Evolutionary conservation across 352 stramenopile species (phyloP), one percentile per base, ranked within the genome.

Genomic region (Phytophthora crassamura): DNA sequence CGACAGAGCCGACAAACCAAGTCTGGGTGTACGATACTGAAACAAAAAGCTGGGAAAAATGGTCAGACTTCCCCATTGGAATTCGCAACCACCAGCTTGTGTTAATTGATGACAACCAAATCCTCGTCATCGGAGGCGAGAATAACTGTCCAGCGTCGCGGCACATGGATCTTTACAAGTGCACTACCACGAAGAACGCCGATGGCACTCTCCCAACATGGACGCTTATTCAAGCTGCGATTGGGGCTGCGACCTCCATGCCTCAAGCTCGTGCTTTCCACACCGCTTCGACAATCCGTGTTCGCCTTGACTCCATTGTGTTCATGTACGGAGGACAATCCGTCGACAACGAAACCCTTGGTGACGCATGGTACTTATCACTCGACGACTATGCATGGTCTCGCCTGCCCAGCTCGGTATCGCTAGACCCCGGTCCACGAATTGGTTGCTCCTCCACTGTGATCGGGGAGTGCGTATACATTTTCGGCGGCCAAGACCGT

Each of bases 141-240:
- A 88, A 74, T 35, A 82, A 80, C 41, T 82, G 74, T 38, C 67
- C 82, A 9, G 78, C 86, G 1, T 96, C 88, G 7, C 74, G 88
- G 2, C 88, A 96, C 43, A 91, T 96, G 81, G 86, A 96, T 57
- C 48, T 95, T 42, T 96, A 95, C 63, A 91, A 83, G 52, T 93
- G 84, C 28, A 82, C 85, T 5, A 89, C 76, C 0, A 16, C 56
- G 6, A 80, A 72, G 56, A 80, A 84, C 36, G 67, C 67, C 3
- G 88, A 96, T 46, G 86, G 84, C 1, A 89, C 83, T 5, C 69
- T 93, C 7, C 88, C 88, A 28, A 41, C 61, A 18, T 96, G 88
- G 88, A 83, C 89, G 38, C 62, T 94, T 8, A 67, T 96, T 34
- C 85, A 94, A 77, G 75, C 74, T 53, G 72, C 77, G 7, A 69